Base-by-base conservation (phyloP, 2,329 filamentous ascomycete species). In the Escovopsis sp. region DNA sequence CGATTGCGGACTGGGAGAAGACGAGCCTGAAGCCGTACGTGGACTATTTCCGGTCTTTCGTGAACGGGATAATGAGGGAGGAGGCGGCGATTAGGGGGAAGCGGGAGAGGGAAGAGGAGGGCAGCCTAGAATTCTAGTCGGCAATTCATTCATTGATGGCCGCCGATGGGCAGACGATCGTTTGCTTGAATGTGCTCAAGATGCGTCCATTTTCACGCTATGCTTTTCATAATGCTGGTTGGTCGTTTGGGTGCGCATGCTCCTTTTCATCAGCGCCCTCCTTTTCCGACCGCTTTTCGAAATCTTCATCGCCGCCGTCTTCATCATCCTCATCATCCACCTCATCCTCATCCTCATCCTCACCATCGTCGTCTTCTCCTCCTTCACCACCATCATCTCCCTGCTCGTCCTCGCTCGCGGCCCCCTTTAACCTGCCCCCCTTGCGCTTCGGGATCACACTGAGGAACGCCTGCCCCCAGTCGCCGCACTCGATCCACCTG, bases 11-110 rank as follows among this genome's bases (percentile, higher is more conserved):
- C 57, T 96, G 89, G 80, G 89, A 98, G 64, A 98, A 96, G 75
- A 98, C 91, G 23, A 86, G 85, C 50, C 62, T 98, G 56, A 94
- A 83, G 66, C 86, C 87, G 8, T 96, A 94, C 58, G 78, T 96
- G 33, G 88, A 96, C 45, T 80, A 82, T 51, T 96, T 98, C 62
- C 75, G 83, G 51, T 73, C 70, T 1, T 94, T 95, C 62, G 85
- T 96, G 7, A 72, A 76, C 9, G 72, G 67, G 0, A 60, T 98
- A 43, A 71, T 95, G 60, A 88, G 81, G 59, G 89, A 94, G 45
- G 79, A 81, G 58, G 23, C 23, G 2, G 68, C 68, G 43, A 57
- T 61, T 4, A 66, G 59, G 49, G 62, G 75, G 5, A 77, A 77
- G 65, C 56, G 73, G 45, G 73, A 77, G 56, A 61, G 72, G 23